Evolutionary conservation across 2,329 filamentous ascomycete species (phyloP), one percentile per base, ranked within the genome.

Genomic region (Cladosporium velox): DNA sequence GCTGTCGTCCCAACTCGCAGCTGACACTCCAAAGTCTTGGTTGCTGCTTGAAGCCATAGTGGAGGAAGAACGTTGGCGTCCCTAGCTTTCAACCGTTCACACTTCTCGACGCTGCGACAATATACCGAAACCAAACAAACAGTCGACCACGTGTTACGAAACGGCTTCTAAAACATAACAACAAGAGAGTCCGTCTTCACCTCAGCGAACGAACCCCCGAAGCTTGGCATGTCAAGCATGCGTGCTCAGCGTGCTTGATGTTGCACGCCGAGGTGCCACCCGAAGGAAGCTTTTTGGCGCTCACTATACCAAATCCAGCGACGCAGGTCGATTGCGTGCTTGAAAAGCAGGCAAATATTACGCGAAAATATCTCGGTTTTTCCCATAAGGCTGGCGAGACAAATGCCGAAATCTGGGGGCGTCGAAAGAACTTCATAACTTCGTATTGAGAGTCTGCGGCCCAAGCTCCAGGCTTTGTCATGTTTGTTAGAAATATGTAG

Each of bases 261-360:
- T 64, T 57, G 60, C 60, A 64, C 44, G 35, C 51, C 49, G 60
- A 41, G 60, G 60, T 64, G 49, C 15, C 60, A 64, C 34, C 51
- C 60, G 51, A 18, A 21, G 18, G 32, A 34, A 64, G 35, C 34
- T 55, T 64, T 54, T 55, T 4, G 32, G 35, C 32, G 8, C 24
- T 57, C 35, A 51, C 60, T 64, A 64, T 64, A 30, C 59, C 59
- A 38, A 1, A 52, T 62, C 32, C 14, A 49, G 59, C 59, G 30
- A 4, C 26, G 21, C 6, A 49, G 0, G 26, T 26, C 59, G 59
- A 62, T 62, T 49, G 59, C 59, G 59, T 62, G 59, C 47, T 62
- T 41, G 59, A 49, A 49, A 58, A 58, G 21, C 34, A 35, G 10
- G n/a, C 26, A 35, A 24, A 35, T n/a, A 32, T 58, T 44, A 44